These are phyloP conservation scores for Tetrapyrgos nigripes DNA, from an alignment of 1,284 basidiomycete species.

Conservation along the genomic window DNA sequence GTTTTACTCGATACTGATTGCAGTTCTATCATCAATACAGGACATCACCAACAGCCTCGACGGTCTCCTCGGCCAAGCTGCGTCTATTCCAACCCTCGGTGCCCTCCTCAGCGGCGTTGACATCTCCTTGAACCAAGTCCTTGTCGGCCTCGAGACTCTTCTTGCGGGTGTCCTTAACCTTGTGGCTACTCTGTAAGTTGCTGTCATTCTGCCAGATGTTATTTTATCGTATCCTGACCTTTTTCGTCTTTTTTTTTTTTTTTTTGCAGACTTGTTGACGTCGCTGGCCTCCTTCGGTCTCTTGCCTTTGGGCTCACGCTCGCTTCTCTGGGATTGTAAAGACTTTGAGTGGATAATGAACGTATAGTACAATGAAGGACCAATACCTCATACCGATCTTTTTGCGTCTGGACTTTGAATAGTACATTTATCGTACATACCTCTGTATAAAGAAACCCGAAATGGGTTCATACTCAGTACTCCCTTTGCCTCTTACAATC, in stretches of 20 bases:
- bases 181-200: conserved; percentile 35
- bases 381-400: too few relatives aligned
- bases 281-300: conserved; percentile 25
- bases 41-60: conserved; percentile 30
- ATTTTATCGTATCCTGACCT: background rate
- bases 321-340: conserved; percentile 30
- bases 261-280: conserved; percentile 26
- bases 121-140: conserved; percentile 30
- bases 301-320: conserved; percentile 31
- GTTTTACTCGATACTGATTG: background rate
- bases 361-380: too few relatives aligned
- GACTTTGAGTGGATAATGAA: background rate
- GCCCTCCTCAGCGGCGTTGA: conserved; percentile 33
- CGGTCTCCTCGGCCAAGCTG: conserved; percentile 20
- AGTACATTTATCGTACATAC: too few relatives aligned
- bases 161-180: conserved; percentile 37
- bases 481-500: too few relatives aligned
- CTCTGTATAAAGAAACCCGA: too few relatives aligned
- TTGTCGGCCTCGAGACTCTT: conserved; percentile 33
- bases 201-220: background rate
- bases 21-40: conserved; percentile 17
- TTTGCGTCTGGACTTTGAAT: too few relatives aligned
- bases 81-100: conserved; percentile 27
- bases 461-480: too few relatives aligned
- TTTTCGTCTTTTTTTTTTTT: background rate